phyloP scores from a whole-genome alignment of 768 basidiomycete genomes.

The Baorangia bicolor region DNA sequence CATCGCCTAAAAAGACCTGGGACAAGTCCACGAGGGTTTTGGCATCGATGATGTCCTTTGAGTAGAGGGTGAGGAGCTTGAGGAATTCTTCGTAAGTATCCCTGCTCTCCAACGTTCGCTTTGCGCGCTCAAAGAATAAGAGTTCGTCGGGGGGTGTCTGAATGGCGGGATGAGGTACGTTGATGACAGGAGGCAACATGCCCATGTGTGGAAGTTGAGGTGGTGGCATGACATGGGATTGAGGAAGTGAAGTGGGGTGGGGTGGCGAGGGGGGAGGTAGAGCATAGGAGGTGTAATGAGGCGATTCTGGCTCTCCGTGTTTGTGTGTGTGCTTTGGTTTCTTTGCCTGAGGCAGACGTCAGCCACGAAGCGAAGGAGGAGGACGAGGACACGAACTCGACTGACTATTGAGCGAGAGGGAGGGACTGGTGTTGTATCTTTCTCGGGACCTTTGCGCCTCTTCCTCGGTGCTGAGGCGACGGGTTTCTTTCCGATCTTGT shows the following conservation, averaged over 20 bases:
- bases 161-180: constrained; percentile 30
- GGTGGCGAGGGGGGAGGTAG: constrained; percentile 42
- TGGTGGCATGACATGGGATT: constrained; percentile 30
- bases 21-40: constrained; percentile 79
- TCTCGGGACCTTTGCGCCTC: constrained; percentile 63
- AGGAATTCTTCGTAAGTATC: constrained; percentile 92
- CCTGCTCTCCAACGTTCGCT: constrained; percentile 69
- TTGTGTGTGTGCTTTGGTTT: constrained; percentile 63
- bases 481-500: constrained; percentile 45
- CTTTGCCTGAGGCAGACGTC: constrained; percentile 45
- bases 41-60: constrained; percentile 87
- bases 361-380: background rate
- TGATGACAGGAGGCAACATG: constrained; percentile 24
- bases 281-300: constrained; percentile 42
- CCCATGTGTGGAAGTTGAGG: constrained; percentile 27
- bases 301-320: constrained; percentile 55
- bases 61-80: constrained; percentile 87
- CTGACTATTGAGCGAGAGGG: constrained; percentile 47
- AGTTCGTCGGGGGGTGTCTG: constrained; percentile 67
- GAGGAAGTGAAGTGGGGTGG: constrained; percentile 21
- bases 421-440: constrained; percentile 64
- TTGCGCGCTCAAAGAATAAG: constrained; percentile 93
- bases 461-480: constrained; percentile 46
- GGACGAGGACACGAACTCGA: constrained; percentile 39
- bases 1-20: constrained; percentile 78